These are phyloP conservation scores for Cadophora luteo-olivacea DNA, from an alignment of 2,329 filamentous ascomycete genomes.

Conservation along the genomic window DNA sequence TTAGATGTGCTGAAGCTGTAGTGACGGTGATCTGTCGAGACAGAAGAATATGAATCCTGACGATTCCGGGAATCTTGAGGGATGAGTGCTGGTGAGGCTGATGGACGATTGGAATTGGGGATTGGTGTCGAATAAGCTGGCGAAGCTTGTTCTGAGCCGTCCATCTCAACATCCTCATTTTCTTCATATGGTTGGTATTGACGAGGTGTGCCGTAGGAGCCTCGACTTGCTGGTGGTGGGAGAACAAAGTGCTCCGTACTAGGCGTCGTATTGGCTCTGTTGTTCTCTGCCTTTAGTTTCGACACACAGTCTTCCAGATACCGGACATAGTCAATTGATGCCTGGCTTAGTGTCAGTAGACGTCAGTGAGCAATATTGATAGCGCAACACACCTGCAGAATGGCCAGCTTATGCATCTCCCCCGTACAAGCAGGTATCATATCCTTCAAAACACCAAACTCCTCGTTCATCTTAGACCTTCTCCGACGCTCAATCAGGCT, in stretches of 20 bases:
- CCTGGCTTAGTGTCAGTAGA: conserved; percentile 58
- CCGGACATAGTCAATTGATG: conserved; percentile 93
- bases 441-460: conserved; percentile 89
- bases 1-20: conserved; percentile 56
- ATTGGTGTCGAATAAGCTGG: conserved; percentile 50
- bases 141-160: conserved; percentile 57
- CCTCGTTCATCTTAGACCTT: conserved; percentile 98
- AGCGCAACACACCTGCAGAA: conserved; percentile 74
- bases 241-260: conserved; percentile 33
- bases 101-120: conserved; percentile 48
- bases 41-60: conserved; percentile 59
- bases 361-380: not conserved
- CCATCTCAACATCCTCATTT: conserved; percentile 67
- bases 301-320: conserved; percentile 90
- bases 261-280: conserved; percentile 36
- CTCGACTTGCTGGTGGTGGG: conserved; percentile 35
- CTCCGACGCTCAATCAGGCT: conserved; percentile 90
- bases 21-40: conserved; percentile 56
- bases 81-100: conserved; percentile 58
- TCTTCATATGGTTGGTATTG: conserved; percentile 53
- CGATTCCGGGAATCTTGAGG: conserved; percentile 54
- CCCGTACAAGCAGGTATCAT: conserved; percentile 97
- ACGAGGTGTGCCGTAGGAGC: conserved; percentile 41
- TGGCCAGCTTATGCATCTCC: conserved; percentile 98
- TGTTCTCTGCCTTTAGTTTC: conserved; percentile 70